Evolutionary conservation across 164 flowering plant genomes (phyloP).

Genomic region (Aristolochia californica): DNA sequence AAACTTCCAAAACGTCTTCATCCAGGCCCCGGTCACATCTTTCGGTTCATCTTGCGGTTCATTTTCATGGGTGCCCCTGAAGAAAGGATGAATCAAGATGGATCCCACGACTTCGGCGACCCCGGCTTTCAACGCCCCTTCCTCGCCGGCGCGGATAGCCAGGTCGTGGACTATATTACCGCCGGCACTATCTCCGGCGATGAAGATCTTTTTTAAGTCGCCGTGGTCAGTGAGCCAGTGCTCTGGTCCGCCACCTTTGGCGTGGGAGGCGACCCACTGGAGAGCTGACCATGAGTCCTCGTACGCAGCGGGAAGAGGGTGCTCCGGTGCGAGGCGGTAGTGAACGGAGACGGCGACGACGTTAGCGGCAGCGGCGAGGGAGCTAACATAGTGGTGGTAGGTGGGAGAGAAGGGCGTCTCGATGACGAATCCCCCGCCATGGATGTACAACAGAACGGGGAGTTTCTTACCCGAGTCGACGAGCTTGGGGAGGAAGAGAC

Average conservation of each 20-base stretch:
- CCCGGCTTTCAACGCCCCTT: slow-evolving; percentile 14
- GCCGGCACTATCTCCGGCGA: slow-evolving; percentile 62
- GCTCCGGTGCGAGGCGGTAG: slow-evolving; percentile 49
- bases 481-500: slow-evolving; percentile 15
- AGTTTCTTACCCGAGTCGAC: slow-evolving; percentile 8
- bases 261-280: slow-evolving; percentile 39
- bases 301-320: slow-evolving; percentile 22
- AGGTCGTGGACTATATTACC: slow-evolving; percentile 40
- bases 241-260: slow-evolving; percentile 9
- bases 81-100: slow-evolving; percentile 1
- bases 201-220: slow-evolving; percentile 29
- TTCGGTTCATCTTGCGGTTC: too few species aligned
- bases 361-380: slow-evolving; percentile 19
- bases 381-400: slow-evolving; percentile 20
- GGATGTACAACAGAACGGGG: slow-evolving; percentile 45
- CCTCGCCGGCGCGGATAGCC: slow-evolving; percentile 6
- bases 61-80: too few species aligned
- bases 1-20: too few species aligned
- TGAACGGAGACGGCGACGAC: slow-evolving; percentile 37
- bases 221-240: slow-evolving; percentile 33
- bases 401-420: slow-evolving; percentile 30
- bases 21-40: too few species aligned
- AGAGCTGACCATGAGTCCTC: slow-evolving; percentile 53
- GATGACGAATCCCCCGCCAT: slow-evolving; percentile 44
- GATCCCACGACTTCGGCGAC: not conserved